These are phyloP conservation scores for Metschnikowia baotianmanensis DNA, from an alignment of 805 yeast species.

Conservation along the genomic window DNA sequence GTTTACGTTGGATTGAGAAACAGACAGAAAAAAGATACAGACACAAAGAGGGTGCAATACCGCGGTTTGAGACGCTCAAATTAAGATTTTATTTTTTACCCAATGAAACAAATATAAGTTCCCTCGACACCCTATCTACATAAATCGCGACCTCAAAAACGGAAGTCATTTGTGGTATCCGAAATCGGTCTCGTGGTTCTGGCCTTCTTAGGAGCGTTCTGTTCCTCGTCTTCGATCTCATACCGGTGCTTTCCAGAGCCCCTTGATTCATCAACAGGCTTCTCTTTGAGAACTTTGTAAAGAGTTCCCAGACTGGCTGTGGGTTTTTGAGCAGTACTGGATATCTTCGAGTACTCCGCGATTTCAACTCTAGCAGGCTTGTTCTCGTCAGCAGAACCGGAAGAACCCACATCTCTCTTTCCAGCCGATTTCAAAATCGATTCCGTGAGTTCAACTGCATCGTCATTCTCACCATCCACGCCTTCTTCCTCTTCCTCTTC, in stretches of 20 bases:
- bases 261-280: slow-evolving; percentile 2
- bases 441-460: neutral
- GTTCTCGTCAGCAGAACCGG: slow-evolving; percentile 5
- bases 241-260: slow-evolving; percentile 8
- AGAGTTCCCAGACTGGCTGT: slow-evolving; percentile 5
- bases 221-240: slow-evolving; percentile 1
- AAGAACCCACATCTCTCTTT: neutral
- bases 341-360: slow-evolving; percentile 12
- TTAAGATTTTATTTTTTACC: too few species aligned
- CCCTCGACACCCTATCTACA: too few species aligned
- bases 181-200: neutral
- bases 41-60: too few species aligned
- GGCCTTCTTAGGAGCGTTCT: neutral
- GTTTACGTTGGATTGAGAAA: neutral
- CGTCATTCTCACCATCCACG: neutral
- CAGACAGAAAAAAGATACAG: too few species aligned
- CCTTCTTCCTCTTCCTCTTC: neutral
- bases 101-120: too few species aligned
- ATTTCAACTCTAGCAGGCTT: slow-evolving; percentile 16
- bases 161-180: slow-evolving; percentile 5
- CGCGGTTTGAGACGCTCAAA: too few species aligned
- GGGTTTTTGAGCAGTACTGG: neutral
- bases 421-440: neutral
- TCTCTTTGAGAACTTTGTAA: slow-evolving; percentile 18
- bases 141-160: slow-evolving; percentile 11